A percentile compares a stretch with the other conserved stretches of the same genome.
phyloP scores from a whole-genome alignment of 805 yeast species.

The Crinitomyces ghanaensis region DNA sequence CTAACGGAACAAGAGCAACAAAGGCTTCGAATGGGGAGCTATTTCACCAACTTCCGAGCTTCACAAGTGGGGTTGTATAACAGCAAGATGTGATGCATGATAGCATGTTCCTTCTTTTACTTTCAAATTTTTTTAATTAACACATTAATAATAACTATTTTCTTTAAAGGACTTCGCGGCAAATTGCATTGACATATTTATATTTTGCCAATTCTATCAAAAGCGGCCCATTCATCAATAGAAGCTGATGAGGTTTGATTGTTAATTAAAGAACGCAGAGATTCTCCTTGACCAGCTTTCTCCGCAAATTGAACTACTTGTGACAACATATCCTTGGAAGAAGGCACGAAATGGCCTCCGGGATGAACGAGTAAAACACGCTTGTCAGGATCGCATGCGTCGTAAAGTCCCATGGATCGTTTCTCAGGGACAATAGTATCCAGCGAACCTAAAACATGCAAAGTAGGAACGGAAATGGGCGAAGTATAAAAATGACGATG shows the following conservation, averaged over 20 bases:
- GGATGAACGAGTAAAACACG: slow-evolving; percentile 62
- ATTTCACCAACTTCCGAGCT: neutral
- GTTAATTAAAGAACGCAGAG: too few relatives aligned
- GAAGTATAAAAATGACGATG: slow-evolving; percentile 25
- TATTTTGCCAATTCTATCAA: slow-evolving; percentile 25
- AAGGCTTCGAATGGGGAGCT: too few relatives aligned
- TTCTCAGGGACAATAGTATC: slow-evolving; percentile 78
- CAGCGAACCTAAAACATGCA: slow-evolving; percentile 75
- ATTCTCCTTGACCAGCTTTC: slow-evolving; percentile 3
- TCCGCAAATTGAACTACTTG: slow-evolving; percentile 24
- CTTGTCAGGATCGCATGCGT: slow-evolving; percentile 33
- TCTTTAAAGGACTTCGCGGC: too few relatives aligned
- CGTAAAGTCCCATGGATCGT: slow-evolving; percentile 51
- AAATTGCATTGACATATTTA: too few relatives aligned
- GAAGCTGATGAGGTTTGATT: too few relatives aligned
- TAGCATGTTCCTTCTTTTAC: too few relatives aligned
- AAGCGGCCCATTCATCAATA: slow-evolving; percentile 30
- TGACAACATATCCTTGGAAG: slow-evolving; percentile 46
- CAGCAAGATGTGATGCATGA: neutral
- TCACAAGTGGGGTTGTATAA: neutral
- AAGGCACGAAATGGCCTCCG: slow-evolving; percentile 96
- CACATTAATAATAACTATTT: too few relatives aligned
- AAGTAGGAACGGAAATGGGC: slow-evolving; percentile 30
- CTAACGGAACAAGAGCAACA: neutral
- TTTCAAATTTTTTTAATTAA: too few relatives aligned